Base-by-base conservation (phyloP, 2,329 filamentous ascomycete genomes). In the Didymella segeticola region DNA sequence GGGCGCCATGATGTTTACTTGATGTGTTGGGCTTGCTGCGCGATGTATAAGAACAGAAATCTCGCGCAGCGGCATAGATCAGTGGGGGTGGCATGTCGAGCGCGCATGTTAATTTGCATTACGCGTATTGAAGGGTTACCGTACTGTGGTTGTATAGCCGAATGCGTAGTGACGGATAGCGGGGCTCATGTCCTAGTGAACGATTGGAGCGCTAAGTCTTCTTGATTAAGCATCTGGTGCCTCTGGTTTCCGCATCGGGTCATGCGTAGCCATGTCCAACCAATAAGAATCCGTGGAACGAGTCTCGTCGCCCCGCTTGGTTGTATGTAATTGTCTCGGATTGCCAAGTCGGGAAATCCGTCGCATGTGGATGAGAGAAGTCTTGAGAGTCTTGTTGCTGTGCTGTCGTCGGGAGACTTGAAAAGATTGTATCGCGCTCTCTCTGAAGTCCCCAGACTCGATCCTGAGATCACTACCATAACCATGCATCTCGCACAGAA, bases 401-500 rank as follows among this genome's bases (percentile, higher is more conserved):
- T 30, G 22, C 31, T 30, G 27, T 41, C n/a, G 27, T 20, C 10
- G 15, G 10, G 10, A 26, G 29, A 31, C 22, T 49, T 54, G 36
- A 54, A 49, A 54, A 52, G 48, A 25, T 41, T 25, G 5, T 26
- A 26, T 41, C 25, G 20, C 14, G 43, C 43, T 39, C 33, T 39
- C 27, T 9, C 33, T 27, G 25, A 10, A 7, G 11, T 10, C 22
- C 10, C 30, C 23, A 27, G 19, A 41, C n/a, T 37, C 45, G 23
- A 33, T 22, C 29, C 39, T 29, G 41, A 14, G 11, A 22, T 15
- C 1, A 38, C 5, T 17, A 25, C 12, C 11, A 20, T 8, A 46
- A 33, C 12, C 41, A 65, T 65, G 62, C 58, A 64, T 56, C 52
- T 61, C 17, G 56, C 62, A 22, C 54, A 62, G 34, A 51, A 59